phyloP scores from a whole-genome alignment of 306 rosid species.

The Cucurbita moschata region DNA sequence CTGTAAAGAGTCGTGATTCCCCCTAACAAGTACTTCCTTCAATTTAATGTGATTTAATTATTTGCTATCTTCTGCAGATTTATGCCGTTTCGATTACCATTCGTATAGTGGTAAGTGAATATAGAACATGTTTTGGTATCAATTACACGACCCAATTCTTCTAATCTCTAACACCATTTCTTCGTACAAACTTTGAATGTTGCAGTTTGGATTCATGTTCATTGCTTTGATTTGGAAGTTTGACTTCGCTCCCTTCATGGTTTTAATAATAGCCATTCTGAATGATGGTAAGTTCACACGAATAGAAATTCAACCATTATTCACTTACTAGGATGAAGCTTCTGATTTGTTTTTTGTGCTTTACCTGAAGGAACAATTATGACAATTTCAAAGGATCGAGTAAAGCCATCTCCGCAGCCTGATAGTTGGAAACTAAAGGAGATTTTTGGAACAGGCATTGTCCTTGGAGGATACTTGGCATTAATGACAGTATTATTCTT shows the following conservation, averaged over 20 bases:
- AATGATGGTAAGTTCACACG: conserved; percentile 57
- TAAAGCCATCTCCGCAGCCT: conserved; percentile 93
- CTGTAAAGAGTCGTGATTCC: too few relatives aligned
- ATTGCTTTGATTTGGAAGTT: conserved; percentile 94
- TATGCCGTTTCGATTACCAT: conserved; percentile 96
- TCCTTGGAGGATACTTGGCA: conserved; percentile 92
- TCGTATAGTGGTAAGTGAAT: conserved; percentile 78
- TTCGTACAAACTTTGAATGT: conserved; percentile 4
- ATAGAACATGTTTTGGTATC: not conserved
- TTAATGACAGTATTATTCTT: conserved; percentile 88
- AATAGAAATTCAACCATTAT: not conserved
- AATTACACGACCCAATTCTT: not conserved
- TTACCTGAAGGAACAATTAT: conserved; percentile 65
- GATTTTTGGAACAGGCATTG: conserved; percentile 91
- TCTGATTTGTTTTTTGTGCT: conserved; percentile 5
- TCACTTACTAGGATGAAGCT: not conserved
- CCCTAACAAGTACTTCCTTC: too few relatives aligned
- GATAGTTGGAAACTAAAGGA: conserved; percentile 95
- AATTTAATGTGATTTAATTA: not conserved
- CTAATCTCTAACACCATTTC: not conserved
- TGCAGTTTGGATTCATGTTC: conserved; percentile 92
- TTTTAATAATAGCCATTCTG: conserved; percentile 80
- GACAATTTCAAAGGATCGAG: conserved; percentile 97
- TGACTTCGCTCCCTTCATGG: conserved; percentile 98
- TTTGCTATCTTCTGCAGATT: conserved; percentile 38